Conservation (phyloP, 2,329 filamentous ascomycete genomes). For the Botryotinia globosa region DNA sequence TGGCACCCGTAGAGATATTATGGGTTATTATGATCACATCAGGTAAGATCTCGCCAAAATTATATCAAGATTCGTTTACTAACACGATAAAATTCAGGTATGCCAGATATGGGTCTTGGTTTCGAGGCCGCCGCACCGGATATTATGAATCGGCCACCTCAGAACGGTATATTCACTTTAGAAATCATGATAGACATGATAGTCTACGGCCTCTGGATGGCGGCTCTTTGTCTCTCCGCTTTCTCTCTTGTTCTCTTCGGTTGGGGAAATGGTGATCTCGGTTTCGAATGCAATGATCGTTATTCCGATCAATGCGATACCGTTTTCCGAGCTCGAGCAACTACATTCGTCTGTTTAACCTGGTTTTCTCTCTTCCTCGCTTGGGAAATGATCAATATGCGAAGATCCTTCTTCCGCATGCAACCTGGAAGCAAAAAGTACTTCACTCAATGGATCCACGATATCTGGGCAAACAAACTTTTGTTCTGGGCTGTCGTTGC, state of each 20-base stretch:
- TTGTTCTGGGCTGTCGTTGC: constrained; percentile 62
- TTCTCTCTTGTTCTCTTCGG: constrained; percentile 65
- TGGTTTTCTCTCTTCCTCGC: constrained; percentile 76
- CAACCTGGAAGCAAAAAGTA: constrained; percentile 59
- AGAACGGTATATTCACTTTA: constrained; percentile 72
- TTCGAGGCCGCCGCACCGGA: constrained; percentile 73
- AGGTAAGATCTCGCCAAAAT: constrained; percentile 41
- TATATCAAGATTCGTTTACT: background rate
- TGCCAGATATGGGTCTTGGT: constrained; percentile 85
- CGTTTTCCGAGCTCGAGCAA: constrained; percentile 69
- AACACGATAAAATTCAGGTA: constrained; percentile 34
- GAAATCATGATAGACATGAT: constrained; percentile 78
- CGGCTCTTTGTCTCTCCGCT: constrained; percentile 60
- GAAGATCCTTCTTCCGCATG: constrained; percentile 73
- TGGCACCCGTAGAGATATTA: constrained; percentile 81
- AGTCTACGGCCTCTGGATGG: constrained; percentile 77
- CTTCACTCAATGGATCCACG: constrained; percentile 63
- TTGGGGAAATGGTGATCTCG: constrained; percentile 55
- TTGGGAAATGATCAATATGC: constrained; percentile 74
- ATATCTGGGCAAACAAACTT: constrained; percentile 71
- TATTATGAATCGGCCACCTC: constrained; percentile 76
- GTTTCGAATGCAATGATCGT: constrained; percentile 56
- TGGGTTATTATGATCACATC: constrained; percentile 96
- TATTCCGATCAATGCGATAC: constrained; percentile 56
- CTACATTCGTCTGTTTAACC: constrained; percentile 70